A percentile compares a stretch with the other conserved stretches of the same genome.
These are phyloP conservation scores for Oryza nivara DNA, from an alignment of 176 grass and related monocot species.

Conservation along the genomic window DNA sequence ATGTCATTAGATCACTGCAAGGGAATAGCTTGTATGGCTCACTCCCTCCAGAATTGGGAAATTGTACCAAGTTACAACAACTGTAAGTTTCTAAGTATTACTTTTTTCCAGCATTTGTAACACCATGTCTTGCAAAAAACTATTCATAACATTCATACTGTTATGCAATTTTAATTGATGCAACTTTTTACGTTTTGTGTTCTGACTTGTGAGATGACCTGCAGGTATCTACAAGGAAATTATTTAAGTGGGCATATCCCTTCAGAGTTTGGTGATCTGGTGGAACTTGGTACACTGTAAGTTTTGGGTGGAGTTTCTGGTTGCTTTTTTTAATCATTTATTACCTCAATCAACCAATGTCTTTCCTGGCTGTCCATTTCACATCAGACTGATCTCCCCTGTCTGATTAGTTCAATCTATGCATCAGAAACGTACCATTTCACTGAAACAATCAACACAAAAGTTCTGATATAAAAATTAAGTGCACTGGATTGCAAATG, in stretches of 20 bases:
- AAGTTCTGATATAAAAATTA: neutral
- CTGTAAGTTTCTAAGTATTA: conserved; percentile 62
- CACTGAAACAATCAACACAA: neutral
- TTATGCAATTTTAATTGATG: conserved; percentile 6
- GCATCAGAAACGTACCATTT: neutral
- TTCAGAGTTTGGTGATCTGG: conserved; percentile 77
- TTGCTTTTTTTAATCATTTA: neutral
- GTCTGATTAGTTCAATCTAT: conserved; percentile 25
- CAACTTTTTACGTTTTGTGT: conserved; percentile 36
- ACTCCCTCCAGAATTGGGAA: conserved; percentile 90
- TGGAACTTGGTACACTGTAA: conserved; percentile 79
- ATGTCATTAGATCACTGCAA: conserved; percentile 73
- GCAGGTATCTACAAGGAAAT: conserved; percentile 89
- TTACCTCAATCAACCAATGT: conserved; percentile 16
- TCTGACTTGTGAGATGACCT: conserved; percentile 38
- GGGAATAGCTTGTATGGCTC: conserved; percentile 94
- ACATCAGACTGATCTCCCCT: neutral
- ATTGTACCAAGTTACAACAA: conserved; percentile 81
- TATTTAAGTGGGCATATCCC: conserved; percentile 96
- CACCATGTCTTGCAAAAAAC: neutral
- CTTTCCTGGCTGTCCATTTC: conserved; percentile 24
- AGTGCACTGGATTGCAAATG: neutral
- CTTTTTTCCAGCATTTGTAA: conserved; percentile 3
- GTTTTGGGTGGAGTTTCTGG: conserved; percentile 44
- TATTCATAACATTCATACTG: conserved; percentile 9